Percentiles rank a stretch among this genome's conserved stretches.
These are phyloP conservation scores for Coniochaeta sp. DNA, from an alignment of 2,329 filamentous ascomycete species.

Conservation along the genomic window DNA sequence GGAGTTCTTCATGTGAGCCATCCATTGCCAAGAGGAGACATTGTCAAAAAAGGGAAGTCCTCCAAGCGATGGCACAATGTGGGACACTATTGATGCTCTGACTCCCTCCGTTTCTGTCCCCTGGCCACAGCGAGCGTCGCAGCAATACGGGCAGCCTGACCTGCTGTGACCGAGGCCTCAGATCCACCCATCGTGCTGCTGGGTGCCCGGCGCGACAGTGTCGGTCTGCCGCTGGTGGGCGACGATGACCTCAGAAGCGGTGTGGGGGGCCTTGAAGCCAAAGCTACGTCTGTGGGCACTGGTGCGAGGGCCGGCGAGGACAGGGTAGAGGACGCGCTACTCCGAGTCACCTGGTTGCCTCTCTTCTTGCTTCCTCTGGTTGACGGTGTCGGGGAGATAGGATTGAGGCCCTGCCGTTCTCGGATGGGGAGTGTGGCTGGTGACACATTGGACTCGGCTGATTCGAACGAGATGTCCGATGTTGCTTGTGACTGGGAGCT, in stretches of 20 bases:
- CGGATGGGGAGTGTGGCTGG: background rate
- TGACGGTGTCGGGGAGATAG: background rate
- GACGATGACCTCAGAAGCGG: background rate
- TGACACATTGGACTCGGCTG: background rate
- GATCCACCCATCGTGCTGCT: background rate
- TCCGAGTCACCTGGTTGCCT: background rate
- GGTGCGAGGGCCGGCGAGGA: background rate
- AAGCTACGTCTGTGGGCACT: background rate
- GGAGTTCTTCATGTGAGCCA: background rate
- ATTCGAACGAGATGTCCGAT: background rate
- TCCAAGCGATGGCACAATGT: background rate
- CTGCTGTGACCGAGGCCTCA: background rate
- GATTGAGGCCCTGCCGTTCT: background rate
- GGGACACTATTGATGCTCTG: background rate
- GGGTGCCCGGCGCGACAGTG: background rate
- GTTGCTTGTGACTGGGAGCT: background rate
- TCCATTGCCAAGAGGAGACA: background rate
- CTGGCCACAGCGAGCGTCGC: background rate
- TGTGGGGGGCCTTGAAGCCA: background rate
- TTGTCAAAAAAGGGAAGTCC: background rate
- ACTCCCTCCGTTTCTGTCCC: constrained; percentile 1
- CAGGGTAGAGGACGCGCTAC: background rate
- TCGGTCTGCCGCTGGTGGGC: background rate
- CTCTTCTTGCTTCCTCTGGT: background rate
- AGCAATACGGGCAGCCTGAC: background rate